A percentile compares a stretch with the other conserved stretches of the same genome.
These are phyloP conservation scores for Medicago arabica DNA, from an alignment of 306 rosid genomes.

Conservation along the genomic window DNA sequence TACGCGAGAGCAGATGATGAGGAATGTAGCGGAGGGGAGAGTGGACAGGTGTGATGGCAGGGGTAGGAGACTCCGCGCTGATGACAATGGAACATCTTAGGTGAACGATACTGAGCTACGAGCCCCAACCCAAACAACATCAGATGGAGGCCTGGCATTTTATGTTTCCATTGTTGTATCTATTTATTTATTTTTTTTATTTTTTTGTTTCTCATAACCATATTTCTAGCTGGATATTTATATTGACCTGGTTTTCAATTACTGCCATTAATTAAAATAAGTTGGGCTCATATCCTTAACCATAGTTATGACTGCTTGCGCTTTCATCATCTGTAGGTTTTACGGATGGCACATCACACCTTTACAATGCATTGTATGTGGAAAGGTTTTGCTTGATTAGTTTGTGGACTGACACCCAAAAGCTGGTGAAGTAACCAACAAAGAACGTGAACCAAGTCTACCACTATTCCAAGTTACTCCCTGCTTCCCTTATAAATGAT, in stretches of 20 bases:
- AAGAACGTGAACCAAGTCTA: constrained; percentile 59
- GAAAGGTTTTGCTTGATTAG: constrained; percentile 41
- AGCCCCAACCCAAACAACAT: too few species aligned
- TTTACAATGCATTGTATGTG: constrained; percentile 21
- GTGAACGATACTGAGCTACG: too few species aligned
- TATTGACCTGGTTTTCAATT: constrained; percentile 17
- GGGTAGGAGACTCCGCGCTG: too few species aligned
- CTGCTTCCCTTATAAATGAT: too few species aligned
- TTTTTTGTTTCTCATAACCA: too few species aligned
- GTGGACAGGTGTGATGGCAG: too few species aligned
- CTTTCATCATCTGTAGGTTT: constrained; percentile 11
- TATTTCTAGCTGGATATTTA: background rate
- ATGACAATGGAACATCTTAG: too few species aligned
- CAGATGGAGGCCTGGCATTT: too few species aligned
- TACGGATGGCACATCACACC: constrained; percentile 6
- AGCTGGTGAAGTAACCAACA: constrained; percentile 57
- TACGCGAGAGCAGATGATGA: too few species aligned
- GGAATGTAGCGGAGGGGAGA: too few species aligned
- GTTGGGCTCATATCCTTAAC: constrained; percentile 28
- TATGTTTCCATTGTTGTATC: too few species aligned
- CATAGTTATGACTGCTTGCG: constrained; percentile 1
- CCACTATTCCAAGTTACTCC: constrained; percentile 52
- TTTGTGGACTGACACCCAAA: constrained; percentile 44
- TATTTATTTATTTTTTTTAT: too few species aligned
- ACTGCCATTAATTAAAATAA: background rate